These are phyloP conservation scores for Penicillium argentinense DNA, from an alignment of 495 filamentous ascomycete genomes.

Conservation along the genomic window DNA sequence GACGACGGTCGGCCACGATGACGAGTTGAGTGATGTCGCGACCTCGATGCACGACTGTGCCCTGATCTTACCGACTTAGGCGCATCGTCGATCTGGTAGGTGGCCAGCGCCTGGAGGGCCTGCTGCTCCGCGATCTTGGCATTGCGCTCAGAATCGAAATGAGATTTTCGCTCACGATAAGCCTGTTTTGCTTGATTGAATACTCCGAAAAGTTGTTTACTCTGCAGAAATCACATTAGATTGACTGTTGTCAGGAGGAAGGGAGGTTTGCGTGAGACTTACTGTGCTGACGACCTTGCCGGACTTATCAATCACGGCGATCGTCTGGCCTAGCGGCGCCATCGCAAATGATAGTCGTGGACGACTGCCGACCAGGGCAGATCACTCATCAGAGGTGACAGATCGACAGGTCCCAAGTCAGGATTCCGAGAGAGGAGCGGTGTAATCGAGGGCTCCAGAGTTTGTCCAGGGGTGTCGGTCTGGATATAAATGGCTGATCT, in stretches of 20 bases:
- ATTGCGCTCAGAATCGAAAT: slow-evolving; percentile 66
- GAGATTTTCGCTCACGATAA: slow-evolving; percentile 79
- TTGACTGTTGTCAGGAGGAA: slow-evolving; percentile 23
- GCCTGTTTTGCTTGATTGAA: slow-evolving; percentile 86
- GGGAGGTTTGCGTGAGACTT: slow-evolving; percentile 33
- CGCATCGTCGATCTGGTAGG: slow-evolving; percentile 52
- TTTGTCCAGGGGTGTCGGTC: background rate
- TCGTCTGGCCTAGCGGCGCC: slow-evolving; percentile 64
- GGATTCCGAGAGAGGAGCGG: slow-evolving; percentile 16
- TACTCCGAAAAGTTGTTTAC: slow-evolving; percentile 81
- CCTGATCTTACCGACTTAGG: slow-evolving; percentile 45
- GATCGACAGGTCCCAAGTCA: slow-evolving; percentile 2
- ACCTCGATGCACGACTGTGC: slow-evolving; percentile 29
- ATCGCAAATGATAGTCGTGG: slow-evolving; percentile 25
- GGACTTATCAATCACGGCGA: slow-evolving; percentile 89
- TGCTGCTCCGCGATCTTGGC: slow-evolving; percentile 55
- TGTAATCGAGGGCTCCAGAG: slow-evolving; percentile 9
- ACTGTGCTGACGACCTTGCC: slow-evolving; percentile 91
- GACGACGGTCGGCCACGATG: slow-evolving; percentile 23
- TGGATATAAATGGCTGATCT: slow-evolving; percentile 11
- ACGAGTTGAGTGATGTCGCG: slow-evolving; percentile 35
- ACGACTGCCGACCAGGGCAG: slow-evolving; percentile 9
- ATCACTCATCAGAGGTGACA: slow-evolving; percentile 18
- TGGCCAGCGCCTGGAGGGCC: slow-evolving; percentile 46
- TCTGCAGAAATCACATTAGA: slow-evolving; percentile 46